Base-by-base conservation (phyloP, 805 yeast species). In the Candida tammaniensis region DNA sequence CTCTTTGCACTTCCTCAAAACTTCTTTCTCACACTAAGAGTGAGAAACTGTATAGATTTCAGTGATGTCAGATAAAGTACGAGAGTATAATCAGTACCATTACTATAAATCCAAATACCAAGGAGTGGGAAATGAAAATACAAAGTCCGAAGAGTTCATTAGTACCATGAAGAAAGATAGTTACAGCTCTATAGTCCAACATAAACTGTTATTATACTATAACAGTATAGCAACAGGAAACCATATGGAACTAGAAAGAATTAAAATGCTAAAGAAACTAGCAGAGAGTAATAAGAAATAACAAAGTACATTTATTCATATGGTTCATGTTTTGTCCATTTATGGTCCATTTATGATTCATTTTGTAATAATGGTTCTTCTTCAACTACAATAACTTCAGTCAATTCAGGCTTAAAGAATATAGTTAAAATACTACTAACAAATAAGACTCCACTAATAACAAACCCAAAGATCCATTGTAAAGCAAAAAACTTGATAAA, bases 401-500 rank as follows among this genome's bases (percentile, higher is more conserved):
- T 40, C 18, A 43, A 36, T 24, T 33, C 35, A 12, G 44, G 44
- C 21, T 28, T 36, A 17, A 34, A 55, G 26, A 57, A 43, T 39
- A 74, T 64, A 23, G 73, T 71, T 19, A 74, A 57, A 12, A 75
- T 46, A 5, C 83, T 65, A 31, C 70, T 54, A 14, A 79, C 48
- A 38, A 79, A 69, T 53, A 82, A 68, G 19, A 79, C 35, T 4
- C 75, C 79, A 7, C 84, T 60, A 42, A 84, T 83, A 35, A 74
- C 57, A 44, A 82, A 77, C 3, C 88, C 94, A 64, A 86, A 86
- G 44, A 82, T 75, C 95, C 95, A 86, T 64, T 86, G 95, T 45
- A 86, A 68, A 2, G 91, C 91, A 61, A 86, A 70, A 23, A 77
- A 64, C 59, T 75, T 82, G 30, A 78, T 74, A 51, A 78, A 68